Evolutionary conservation across 768 basidiomycete species (phyloP), one percentile per base, ranked within the genome.

Genomic region (Mycena floridula): DNA sequence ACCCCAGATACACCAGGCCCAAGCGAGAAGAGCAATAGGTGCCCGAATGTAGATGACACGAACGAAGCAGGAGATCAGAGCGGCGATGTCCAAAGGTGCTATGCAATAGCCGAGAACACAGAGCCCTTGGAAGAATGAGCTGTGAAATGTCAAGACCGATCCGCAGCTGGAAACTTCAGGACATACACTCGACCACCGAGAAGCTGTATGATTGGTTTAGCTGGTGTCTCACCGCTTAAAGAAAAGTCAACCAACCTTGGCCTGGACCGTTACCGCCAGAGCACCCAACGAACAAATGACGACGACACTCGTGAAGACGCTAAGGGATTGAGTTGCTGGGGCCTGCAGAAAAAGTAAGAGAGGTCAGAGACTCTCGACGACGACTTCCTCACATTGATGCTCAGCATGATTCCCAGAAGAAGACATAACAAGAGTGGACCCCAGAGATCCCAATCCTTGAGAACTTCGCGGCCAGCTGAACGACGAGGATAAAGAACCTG

Each of bases 1-100:
- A 97, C 94, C 95, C 92, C 93, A 98, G 46, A 96, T 87, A 61
- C 85, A 90, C 95, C 95, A 98, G 27, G 75, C 92, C 86, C 92
- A 95, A 11, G 90, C 87, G 16, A 82, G 72, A 22, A 95, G 61
- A 37, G 92, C 85, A 24, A 98, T 63, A 8, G 95, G 95, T 24
- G 82, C 84, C 45, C 95, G 79, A 46, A 98, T 70, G 66, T 86
- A 96, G 40, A 98, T 84, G 23, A 82, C 66, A 37, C 77, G 86
- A 13, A 98, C 81, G 53, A 95, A 91, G 54, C 83, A 85, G 1
- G 90, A 77, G 37, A 96, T 74, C 24, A 97, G 66, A 3, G 93
- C 93, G 6, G 95, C 94, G 35, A 95, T 79, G 50, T 94, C 78
- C 41, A 98, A 75, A 12, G 95, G 95, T 6, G 92, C 94, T 44